These are phyloP conservation scores for Salix arbutifolia DNA, from an alignment of 345 rosid genomes.

Conservation along the genomic window DNA sequence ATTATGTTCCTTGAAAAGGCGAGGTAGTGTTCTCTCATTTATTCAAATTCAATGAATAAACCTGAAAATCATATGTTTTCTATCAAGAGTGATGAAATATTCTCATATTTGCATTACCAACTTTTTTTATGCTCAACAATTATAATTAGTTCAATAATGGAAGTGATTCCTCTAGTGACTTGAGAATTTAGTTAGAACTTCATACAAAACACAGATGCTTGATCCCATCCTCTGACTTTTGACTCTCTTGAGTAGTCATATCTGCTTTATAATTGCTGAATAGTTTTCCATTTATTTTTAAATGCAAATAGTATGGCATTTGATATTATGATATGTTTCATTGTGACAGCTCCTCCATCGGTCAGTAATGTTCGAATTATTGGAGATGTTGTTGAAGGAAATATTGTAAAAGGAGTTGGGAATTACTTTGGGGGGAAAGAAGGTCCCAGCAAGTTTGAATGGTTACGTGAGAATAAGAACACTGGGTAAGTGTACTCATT, in stretches of 20 bases:
- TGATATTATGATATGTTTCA: constrained; percentile 23
- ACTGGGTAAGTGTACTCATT: constrained; percentile 54
- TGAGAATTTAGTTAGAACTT: not conserved
- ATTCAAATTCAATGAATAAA: not conserved
- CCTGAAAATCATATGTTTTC: not conserved
- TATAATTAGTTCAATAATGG: not conserved
- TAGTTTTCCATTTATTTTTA: not conserved
- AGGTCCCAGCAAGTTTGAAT: constrained; percentile 95
- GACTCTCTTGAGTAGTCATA: not conserved
- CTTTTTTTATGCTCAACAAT: not conserved
- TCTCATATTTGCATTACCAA: not conserved
- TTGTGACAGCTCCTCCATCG: constrained; percentile 84
- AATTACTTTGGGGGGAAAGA: constrained; percentile 96
- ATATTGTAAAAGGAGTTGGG: constrained; percentile 68
- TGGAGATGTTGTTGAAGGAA: constrained; percentile 87
- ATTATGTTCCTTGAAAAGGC: not conserved
- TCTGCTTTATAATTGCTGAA: not conserved
- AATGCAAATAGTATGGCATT: not conserved
- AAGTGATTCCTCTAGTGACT: not conserved
- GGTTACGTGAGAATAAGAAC: constrained; percentile 75
- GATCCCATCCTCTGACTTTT: not conserved
- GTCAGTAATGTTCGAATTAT: constrained; percentile 61
- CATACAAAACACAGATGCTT: not conserved
- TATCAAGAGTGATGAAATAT: not conserved
- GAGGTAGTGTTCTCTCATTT: not conserved